A percentile compares a stretch with the other conserved stretches of the same genome.
Conservation (phyloP, 164 flowering plant genomes). For the Liquidambar formosana region DNA sequence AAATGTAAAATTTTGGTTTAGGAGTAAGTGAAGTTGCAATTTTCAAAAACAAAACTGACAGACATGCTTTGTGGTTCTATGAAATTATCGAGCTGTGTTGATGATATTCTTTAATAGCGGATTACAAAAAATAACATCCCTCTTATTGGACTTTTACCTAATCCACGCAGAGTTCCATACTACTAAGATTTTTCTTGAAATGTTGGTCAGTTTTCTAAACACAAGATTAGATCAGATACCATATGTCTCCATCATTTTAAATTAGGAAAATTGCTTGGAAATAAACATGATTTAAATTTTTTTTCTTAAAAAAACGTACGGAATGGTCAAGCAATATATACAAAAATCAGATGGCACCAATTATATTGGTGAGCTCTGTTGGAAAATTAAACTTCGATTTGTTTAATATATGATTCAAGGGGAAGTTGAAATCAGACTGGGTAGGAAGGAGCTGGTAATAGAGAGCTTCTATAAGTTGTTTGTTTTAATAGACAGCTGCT, state of each 20-base stretch:
- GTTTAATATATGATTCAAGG: too few species aligned
- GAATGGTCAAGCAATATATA: too few species aligned
- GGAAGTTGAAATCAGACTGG: too few species aligned
- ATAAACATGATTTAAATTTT: too few species aligned
- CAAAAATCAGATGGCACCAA: too few species aligned
- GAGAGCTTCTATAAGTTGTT: too few species aligned
- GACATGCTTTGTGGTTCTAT: slow-evolving; percentile 48
- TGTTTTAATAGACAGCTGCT: too few species aligned
- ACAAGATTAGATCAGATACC: slow-evolving; percentile 23
- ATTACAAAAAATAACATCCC: slow-evolving; percentile 24
- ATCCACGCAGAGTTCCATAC: slow-evolving; percentile 18
- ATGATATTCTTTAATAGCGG: slow-evolving; percentile 26
- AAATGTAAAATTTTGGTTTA: not conserved
- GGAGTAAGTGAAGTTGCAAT: slow-evolving; percentile 19
- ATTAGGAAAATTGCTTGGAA: not conserved
- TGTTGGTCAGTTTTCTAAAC: slow-evolving; percentile 11
- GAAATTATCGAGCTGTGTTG: slow-evolving; percentile 27
- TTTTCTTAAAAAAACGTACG: too few species aligned
- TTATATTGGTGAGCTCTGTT: too few species aligned
- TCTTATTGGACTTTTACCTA: slow-evolving; percentile 6
- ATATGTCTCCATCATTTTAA: slow-evolving; percentile 13
- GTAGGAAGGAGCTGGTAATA: too few species aligned
- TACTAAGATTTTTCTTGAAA: slow-evolving; percentile 19
- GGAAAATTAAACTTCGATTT: too few species aligned
- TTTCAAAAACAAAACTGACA: slow-evolving; percentile 44